Percentiles rank a stretch among this genome's conserved stretches.
Conservation (phyloP, 2,329 filamentous ascomycete genomes). For the Sphaerulina populicola region DNA sequence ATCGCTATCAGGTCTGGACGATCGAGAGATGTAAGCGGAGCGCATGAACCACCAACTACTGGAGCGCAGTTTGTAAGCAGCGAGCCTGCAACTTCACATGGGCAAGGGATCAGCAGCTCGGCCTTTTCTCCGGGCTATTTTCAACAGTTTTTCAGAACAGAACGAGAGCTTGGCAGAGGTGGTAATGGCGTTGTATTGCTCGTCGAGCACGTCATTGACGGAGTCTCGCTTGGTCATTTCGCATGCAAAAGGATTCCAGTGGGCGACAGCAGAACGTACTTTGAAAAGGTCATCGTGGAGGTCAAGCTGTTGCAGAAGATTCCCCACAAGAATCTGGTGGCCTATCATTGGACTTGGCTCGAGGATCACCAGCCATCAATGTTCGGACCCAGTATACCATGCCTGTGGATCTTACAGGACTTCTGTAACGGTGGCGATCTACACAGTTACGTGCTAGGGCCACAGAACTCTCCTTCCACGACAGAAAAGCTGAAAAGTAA, state of each 20-base stretch:
- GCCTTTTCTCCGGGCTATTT: slow-evolving; percentile 93
- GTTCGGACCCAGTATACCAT: slow-evolving; percentile 86
- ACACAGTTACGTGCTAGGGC: slow-evolving; percentile 74
- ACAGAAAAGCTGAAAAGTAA: slow-evolving; percentile 80
- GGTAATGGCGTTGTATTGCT: slow-evolving; percentile 91
- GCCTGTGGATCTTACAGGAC: slow-evolving; percentile 93
- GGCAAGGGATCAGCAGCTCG: slow-evolving; percentile 68
- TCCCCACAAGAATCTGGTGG: slow-evolving; percentile 89
- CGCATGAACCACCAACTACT: slow-evolving; percentile 41
- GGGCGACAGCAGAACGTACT: slow-evolving; percentile 86
- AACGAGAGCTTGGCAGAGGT: slow-evolving; percentile 74
- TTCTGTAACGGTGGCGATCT: slow-evolving; percentile 94
- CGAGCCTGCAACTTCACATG: slow-evolving; percentile 33
- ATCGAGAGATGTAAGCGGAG: slow-evolving; percentile 28
- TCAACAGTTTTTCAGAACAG: slow-evolving; percentile 82
- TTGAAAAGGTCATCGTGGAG: slow-evolving; percentile 82
- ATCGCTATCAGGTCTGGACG: slow-evolving; percentile 29
- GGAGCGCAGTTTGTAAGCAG: slow-evolving; percentile 44
- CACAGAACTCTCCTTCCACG: slow-evolving; percentile 59
- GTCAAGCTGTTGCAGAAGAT: slow-evolving; percentile 87
- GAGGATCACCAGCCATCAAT: slow-evolving; percentile 74
- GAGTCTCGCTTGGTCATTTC: slow-evolving; percentile 79
- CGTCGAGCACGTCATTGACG: slow-evolving; percentile 87
- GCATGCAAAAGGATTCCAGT: slow-evolving; percentile 96
- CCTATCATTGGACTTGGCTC: slow-evolving; percentile 90